Evolutionary conservation across 495 filamentous ascomycete species (phyloP).

Genomic region (Neurospora sp.): DNA sequence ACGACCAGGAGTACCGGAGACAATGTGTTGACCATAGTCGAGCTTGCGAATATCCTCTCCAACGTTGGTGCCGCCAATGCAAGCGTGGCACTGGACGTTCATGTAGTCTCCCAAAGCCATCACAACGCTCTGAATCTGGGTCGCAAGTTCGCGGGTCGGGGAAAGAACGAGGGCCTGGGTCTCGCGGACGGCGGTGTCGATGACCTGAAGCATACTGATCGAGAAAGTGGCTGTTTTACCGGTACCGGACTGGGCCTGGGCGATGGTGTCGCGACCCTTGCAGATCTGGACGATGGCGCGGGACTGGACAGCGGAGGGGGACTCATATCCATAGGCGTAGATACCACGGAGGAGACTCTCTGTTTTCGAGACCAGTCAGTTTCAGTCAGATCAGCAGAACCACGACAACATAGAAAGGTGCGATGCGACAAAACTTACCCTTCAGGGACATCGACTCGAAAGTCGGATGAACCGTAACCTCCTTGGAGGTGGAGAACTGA

Average conservation of each 20-base stretch:
- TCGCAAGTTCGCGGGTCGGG: slow-evolving; percentile 93
- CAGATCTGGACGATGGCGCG: slow-evolving; percentile 97
- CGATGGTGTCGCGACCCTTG: slow-evolving; percentile 97
- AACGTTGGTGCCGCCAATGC: slow-evolving; percentile 96
- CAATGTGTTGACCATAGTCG: slow-evolving; percentile 89
- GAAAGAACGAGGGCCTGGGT: slow-evolving; percentile 95
- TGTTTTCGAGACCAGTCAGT: slow-evolving; percentile 9
- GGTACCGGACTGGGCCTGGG: slow-evolving; percentile 98
- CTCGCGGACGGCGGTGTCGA: slow-evolving; percentile 85
- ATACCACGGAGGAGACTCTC: slow-evolving; percentile 94
- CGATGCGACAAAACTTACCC: slow-evolving; percentile 22
- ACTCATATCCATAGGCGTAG: slow-evolving; percentile 98
- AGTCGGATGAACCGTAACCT: slow-evolving; percentile 72
- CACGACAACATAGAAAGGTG: neutral
- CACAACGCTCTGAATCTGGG: slow-evolving; percentile 98
- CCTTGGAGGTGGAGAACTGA: slow-evolving; percentile 96
- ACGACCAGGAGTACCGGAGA: slow-evolving; percentile 93
- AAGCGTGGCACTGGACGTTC: slow-evolving; percentile 97
- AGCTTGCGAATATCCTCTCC: slow-evolving; percentile 97
- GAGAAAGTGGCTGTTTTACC: slow-evolving; percentile 99
- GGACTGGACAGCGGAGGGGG: slow-evolving; percentile 92
- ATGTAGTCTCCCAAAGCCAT: slow-evolving; percentile 99
- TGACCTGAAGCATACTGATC: slow-evolving; percentile 94
- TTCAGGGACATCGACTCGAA: slow-evolving; percentile 60
- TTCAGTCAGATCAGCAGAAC: neutral